phyloP scores from a whole-genome alignment of 495 filamentous ascomycete genomes.

The Xylaria curta region DNA sequence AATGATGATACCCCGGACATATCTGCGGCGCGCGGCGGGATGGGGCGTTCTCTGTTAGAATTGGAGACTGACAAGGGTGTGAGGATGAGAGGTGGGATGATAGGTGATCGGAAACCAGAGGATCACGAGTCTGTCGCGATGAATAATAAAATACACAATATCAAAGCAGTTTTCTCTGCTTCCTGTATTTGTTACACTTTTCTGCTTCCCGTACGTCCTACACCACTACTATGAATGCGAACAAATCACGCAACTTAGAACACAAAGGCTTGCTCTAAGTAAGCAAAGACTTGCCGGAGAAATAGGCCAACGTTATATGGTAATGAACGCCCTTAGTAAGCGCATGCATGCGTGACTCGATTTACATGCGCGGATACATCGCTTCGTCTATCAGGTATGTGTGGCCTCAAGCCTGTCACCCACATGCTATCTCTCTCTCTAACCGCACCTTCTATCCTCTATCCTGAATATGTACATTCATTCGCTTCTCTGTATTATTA shows the following conservation, averaged over 20 bases:
- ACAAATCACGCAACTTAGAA: not conserved
- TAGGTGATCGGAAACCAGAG: not conserved
- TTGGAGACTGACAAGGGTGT: too few species aligned
- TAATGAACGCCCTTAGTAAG: not conserved
- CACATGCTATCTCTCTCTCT: not conserved
- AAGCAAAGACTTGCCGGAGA: not conserved
- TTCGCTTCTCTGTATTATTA: not conserved
- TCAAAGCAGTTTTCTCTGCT: constrained; percentile 6
- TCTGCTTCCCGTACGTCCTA: not conserved
- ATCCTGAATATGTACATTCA: not conserved
- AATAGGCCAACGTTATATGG: not conserved
- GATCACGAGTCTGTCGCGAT: not conserved
- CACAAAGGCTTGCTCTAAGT: not conserved
- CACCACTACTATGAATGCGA: not conserved
- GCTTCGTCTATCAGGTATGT: not conserved
- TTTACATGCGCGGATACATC: not conserved
- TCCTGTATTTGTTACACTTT: not conserved
- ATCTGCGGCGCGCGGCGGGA: not conserved
- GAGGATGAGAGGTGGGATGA: not conserved
- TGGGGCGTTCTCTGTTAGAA: too few species aligned
- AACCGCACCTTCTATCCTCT: not conserved
- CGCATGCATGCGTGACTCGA: not conserved
- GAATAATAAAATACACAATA: constrained; percentile 10
- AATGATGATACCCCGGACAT: constrained; percentile 22
- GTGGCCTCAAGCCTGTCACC: not conserved